A percentile compares a stretch with the other conserved stretches of the same genome.
Conservation (phyloP, 257 asterid genomes). For the Mentha longifolia region DNA sequence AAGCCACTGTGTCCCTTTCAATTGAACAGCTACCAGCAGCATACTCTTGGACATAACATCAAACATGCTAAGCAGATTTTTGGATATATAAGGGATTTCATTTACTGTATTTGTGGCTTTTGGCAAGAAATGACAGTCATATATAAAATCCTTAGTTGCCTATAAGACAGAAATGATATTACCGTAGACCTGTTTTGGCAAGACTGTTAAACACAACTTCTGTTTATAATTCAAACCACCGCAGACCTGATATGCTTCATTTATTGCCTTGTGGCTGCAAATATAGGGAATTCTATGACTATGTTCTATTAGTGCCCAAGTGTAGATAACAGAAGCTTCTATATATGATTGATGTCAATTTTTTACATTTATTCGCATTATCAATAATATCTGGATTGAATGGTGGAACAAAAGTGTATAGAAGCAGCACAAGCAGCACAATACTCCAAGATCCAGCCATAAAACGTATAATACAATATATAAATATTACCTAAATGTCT, state of each 20-base stretch:
- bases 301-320: slow-evolving; percentile 1
- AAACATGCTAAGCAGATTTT: slow-evolving; percentile 16
- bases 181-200: no score
- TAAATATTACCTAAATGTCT: slow-evolving; percentile 7
- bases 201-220: slow-evolving; percentile 14
- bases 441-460: slow-evolving; percentile 19
- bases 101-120: neutral
- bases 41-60: slow-evolving; percentile 11
- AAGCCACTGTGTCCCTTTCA: slow-evolving; percentile 24
- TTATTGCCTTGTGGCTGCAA: neutral
- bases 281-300: neutral
- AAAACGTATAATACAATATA: neutral
- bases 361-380: slow-evolving; percentile 8
- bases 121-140: slow-evolving; percentile 1
- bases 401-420: neutral
- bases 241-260: slow-evolving; percentile 16
- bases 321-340: neutral
- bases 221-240: slow-evolving; percentile 15
- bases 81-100: slow-evolving; percentile 16
- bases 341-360: slow-evolving; percentile 6
- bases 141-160: neutral
- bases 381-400: slow-evolving; percentile 12
- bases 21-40: slow-evolving; percentile 22
- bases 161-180: slow-evolving; percentile 18
- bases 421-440: slow-evolving; percentile 19